Base-by-base conservation (phyloP, 2,329 filamentous ascomycete genomes). In the Lizonia empirigonia region DNA sequence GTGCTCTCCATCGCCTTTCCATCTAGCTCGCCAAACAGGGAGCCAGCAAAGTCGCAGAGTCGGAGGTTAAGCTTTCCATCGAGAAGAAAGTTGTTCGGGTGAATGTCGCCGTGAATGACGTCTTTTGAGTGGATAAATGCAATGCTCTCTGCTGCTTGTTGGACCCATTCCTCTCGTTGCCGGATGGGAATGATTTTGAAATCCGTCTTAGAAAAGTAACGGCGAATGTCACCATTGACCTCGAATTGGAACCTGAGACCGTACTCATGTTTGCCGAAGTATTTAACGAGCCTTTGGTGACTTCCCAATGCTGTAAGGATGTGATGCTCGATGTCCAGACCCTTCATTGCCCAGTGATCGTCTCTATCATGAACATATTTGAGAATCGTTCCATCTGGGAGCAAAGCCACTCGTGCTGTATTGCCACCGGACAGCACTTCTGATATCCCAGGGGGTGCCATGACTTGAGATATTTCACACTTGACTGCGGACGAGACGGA, bases 101-200 rank as follows among this genome's bases (percentile, higher is more conserved):
- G 68, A 24, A 77, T 59, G 53, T 77, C 73, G 58, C 67, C 73
- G 53, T 77, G 75, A 53, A 77, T 68, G 12, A 76, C 65, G n/a
- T 62, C 56, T 50, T 65, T 64, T 10, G 55, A 63, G 63, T 77
- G 75, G 23, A 77, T 48, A 34, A 71, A 59, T 35, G 56, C 55
- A 22, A 77, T 47, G 8, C 65, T 73, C 58, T 74, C 64, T 24
- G 53, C 39, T 27, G 53, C 53, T 50, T 59, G 44, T 24, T 27
- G n/a, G 13, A 27, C 29, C 54, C 56, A 60, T 45, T 51, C 58
- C 44, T 29, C 12, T 33, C 47, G 51, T 18, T 38, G 42, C 23
- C 32, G 42, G 9, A 48, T 12, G n/a, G 52, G 29, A 44, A 58
- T 59, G 23, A 12, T 41, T n/a, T 45, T 20, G 19, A 27, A 30